phyloP scores from a whole-genome alignment of 352 stramenopile genomes.

The Pseudoperonospora humuli region DNA sequence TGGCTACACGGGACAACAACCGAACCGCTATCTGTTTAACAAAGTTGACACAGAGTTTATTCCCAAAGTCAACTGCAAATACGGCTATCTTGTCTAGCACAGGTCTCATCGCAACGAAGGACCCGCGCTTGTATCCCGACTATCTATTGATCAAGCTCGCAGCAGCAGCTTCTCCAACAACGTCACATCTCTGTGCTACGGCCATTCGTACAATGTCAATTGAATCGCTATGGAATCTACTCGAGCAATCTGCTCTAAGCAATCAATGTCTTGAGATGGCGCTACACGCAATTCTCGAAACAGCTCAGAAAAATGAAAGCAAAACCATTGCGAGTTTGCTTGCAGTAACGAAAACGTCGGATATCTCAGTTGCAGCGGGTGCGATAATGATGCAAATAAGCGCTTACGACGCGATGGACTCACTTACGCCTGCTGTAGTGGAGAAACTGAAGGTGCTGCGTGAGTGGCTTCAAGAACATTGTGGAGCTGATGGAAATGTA shows the following conservation, averaged over 20 bases:
- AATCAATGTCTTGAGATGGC: constrained; percentile 34
- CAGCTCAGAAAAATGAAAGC: constrained; percentile 33
- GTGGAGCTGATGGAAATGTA: constrained; percentile 9
- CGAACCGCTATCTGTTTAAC: constrained; percentile 15
- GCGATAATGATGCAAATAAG: constrained; percentile 22
- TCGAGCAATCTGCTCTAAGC: constrained; percentile 40
- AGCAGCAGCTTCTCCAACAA: constrained; percentile 29
- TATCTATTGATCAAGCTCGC: constrained; percentile 59
- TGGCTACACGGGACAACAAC: constrained; percentile 1
- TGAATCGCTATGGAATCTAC: constrained; percentile 48
- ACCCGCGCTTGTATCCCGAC: constrained; percentile 58
- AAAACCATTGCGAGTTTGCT: constrained; percentile 31
- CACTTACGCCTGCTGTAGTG: constrained; percentile 6
- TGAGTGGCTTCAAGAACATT: constrained; percentile 30
- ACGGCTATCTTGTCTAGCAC: constrained; percentile 52
- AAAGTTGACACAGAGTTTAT: constrained; percentile 54
- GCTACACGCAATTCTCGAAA: constrained; percentile 22
- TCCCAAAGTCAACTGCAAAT: constrained; percentile 44
- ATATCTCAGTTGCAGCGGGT: constrained; percentile 17
- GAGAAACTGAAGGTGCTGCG: constrained; percentile 21
- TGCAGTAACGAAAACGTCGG: constrained; percentile 18
- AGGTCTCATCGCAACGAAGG: constrained; percentile 69
- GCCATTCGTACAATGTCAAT: constrained; percentile 53
- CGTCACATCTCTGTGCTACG: constrained; percentile 37
- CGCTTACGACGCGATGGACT: constrained; percentile 12